Evolutionary conservation across 2,329 filamentous ascomycete genomes (phyloP).

Genomic region (Podosphaera aphanis): DNA sequence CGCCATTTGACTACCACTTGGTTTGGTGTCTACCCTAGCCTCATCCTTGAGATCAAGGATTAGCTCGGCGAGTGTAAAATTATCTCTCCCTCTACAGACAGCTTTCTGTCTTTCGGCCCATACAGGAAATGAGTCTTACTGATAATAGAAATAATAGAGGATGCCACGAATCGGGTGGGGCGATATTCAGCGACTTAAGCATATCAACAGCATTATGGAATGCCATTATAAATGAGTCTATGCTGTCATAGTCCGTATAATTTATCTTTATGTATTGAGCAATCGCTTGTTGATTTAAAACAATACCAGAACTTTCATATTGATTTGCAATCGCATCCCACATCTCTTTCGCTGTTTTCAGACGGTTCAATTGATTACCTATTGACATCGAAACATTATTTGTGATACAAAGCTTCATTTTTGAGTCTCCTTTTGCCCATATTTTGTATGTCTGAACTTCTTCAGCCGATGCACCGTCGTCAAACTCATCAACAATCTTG

Average conservation of each 20-base stretch:
- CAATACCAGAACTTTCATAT: not conserved
- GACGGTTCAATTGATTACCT: not conserved
- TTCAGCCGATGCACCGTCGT: not conserved
- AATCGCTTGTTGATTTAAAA: not conserved
- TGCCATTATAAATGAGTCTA: not conserved
- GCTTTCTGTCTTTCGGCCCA: conserved; percentile 1
- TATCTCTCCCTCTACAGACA: not conserved
- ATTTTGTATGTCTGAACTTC: not conserved
- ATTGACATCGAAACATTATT: not conserved
- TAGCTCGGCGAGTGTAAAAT: not conserved
- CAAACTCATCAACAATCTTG: not conserved
- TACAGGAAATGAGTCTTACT: not conserved
- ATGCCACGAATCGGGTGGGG: not conserved
- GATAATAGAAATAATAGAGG: not conserved
- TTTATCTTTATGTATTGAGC: not conserved
- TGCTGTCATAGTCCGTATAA: not conserved
- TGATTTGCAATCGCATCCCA: not conserved
- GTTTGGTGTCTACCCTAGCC: not conserved
- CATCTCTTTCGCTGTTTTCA: not conserved
- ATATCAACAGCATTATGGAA: conserved; percentile 1
- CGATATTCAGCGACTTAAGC: not conserved
- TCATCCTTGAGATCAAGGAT: not conserved
- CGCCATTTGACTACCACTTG: conserved; percentile 1
- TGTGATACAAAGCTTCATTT: not conserved
- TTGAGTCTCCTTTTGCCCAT: not conserved